Evolutionary conservation across 208 protist species (phyloP).

Genomic region (Trypanosoma melophagium): DNA sequence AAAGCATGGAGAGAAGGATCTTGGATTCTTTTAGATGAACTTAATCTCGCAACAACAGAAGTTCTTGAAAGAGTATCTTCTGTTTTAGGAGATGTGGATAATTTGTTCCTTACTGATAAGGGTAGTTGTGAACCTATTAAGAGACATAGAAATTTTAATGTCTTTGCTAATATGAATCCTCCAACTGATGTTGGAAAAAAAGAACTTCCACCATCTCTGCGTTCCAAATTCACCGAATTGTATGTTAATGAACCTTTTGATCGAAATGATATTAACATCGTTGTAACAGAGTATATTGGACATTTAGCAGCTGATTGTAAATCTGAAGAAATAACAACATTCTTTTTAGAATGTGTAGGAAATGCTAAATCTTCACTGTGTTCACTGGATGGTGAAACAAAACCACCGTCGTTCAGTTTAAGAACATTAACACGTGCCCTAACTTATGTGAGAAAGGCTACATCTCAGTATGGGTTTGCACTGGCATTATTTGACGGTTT

Average conservation of each 20-base stretch:
- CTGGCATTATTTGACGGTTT: conserved; percentile 96
- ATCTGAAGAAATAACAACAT: conserved; percentile 92
- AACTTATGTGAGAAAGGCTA: conserved; percentile 89
- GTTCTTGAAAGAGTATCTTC: conserved; percentile 96
- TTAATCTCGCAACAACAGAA: conserved; percentile 99
- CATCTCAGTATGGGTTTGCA: conserved; percentile 93
- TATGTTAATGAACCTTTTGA: conserved; percentile 97
- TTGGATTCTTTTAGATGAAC: conserved; percentile 99
- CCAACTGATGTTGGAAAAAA: conserved; percentile 99
- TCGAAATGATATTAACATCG: conserved; percentile 91
- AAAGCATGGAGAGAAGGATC: conserved; percentile 95
- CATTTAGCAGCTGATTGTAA: conserved; percentile 76
- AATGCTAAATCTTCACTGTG: conserved; percentile 86
- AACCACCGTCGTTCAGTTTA: conserved; percentile 96
- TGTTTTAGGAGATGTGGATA: conserved; percentile 92
- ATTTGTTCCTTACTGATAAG: conserved; percentile 84
- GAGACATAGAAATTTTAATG: conserved; percentile 97
- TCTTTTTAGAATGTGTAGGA: conserved; percentile 93
- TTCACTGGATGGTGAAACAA: conserved; percentile 91
- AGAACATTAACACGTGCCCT: conserved; percentile 97
- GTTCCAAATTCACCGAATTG: conserved; percentile 97
- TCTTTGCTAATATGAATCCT: conserved; percentile 99
- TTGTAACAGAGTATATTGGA: conserved; percentile 92
- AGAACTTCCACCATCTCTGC: conserved; percentile 93
- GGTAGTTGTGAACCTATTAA: conserved; percentile 56